These are phyloP conservation scores for Spathaspora sp. DNA, from an alignment of 1,139 yeast species.

Conservation along the genomic window DNA sequence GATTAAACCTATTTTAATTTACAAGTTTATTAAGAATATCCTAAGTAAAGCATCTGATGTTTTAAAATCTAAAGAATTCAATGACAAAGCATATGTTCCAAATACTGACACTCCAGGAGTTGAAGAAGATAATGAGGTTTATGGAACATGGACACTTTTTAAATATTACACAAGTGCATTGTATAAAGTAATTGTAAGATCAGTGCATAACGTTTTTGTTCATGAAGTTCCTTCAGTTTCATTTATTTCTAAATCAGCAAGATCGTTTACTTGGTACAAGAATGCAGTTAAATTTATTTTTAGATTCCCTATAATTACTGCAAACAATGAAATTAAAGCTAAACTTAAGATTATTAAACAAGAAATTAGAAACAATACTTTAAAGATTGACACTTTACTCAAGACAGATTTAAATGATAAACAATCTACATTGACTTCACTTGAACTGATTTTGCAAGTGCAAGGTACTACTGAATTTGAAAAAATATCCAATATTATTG, in stretches of 20 bases:
- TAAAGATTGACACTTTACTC: slow-evolving; percentile 23
- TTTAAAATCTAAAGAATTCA: slow-evolving; percentile 4
- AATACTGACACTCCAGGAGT: slow-evolving; percentile 10
- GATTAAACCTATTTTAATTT: slow-evolving; percentile 28
- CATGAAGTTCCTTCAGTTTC: slow-evolving; percentile 15
- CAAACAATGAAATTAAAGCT: slow-evolving; percentile 22
- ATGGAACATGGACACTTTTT: slow-evolving; percentile 10
- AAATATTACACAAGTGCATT: slow-evolving; percentile 8
- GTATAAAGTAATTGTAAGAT: slow-evolving; percentile 6
- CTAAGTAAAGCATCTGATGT: slow-evolving; percentile 8
- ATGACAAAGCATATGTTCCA: slow-evolving; percentile 4
- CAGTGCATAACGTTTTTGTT: slow-evolving; percentile 9
- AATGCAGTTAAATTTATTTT: slow-evolving; percentile 14
- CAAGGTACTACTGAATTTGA: slow-evolving; percentile 8
- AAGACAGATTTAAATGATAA: slow-evolving; percentile 16
- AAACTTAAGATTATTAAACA: slow-evolving; percentile 20
- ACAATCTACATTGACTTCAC: slow-evolving; percentile 9
- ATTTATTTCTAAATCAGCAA: slow-evolving; percentile 6
- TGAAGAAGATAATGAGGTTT: slow-evolving; percentile 19
- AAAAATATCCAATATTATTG: slow-evolving; percentile 13
- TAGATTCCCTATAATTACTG: slow-evolving; percentile 20
- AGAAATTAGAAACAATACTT: slow-evolving; percentile 21
- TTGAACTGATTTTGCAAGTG: slow-evolving; percentile 14
- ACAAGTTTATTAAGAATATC: slow-evolving; percentile 13
- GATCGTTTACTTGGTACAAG: slow-evolving; percentile 9